phyloP scores from a whole-genome alignment of 345 rosid species.

The Lepidium africanum region DNA sequence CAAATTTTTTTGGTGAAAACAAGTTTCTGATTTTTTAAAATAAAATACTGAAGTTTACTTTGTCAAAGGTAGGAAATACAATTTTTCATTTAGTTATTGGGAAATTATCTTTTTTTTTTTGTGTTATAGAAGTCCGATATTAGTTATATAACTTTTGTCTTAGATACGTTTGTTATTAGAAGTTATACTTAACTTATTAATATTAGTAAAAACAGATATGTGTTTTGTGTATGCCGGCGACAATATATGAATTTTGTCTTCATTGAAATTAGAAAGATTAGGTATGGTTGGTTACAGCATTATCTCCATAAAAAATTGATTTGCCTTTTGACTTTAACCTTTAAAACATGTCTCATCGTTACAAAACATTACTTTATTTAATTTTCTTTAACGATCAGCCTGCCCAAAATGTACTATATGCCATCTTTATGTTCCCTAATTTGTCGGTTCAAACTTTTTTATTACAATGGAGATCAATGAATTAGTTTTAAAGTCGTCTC shows the following conservation, averaged over 20 bases:
- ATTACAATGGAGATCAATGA: slow-evolving; percentile 3
- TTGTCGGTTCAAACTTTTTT: slow-evolving; percentile 20
- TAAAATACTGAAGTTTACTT: no score
- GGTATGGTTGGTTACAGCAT: slow-evolving; percentile 29
- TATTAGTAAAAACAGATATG: neutral
- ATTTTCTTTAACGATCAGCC: slow-evolving; percentile 19
- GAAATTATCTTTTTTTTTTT: no score
- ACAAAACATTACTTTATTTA: slow-evolving; percentile 22
- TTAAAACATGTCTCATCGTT: slow-evolving; percentile 29
- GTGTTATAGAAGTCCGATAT: neutral
- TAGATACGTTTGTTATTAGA: no score
- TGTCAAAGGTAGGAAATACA: no score
- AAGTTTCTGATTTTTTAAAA: no score
- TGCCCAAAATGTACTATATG: slow-evolving; percentile 25
- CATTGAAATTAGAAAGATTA: slow-evolving; percentile 20
- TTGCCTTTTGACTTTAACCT: slow-evolving; percentile 24
- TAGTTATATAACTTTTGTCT: neutral
- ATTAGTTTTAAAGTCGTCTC: slow-evolving; percentile 5
- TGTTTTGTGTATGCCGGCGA: slow-evolving; percentile 14
- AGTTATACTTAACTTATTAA: neutral
- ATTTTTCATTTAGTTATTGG: no score
- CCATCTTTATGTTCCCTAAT: slow-evolving; percentile 28
- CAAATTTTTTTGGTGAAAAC: no score
- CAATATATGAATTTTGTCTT: slow-evolving; percentile 17
- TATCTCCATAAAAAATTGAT: slow-evolving; percentile 15